Evolutionary conservation across 1,139 yeast genomes (phyloP).

Genomic region (Pichia sorboxylosa): DNA sequence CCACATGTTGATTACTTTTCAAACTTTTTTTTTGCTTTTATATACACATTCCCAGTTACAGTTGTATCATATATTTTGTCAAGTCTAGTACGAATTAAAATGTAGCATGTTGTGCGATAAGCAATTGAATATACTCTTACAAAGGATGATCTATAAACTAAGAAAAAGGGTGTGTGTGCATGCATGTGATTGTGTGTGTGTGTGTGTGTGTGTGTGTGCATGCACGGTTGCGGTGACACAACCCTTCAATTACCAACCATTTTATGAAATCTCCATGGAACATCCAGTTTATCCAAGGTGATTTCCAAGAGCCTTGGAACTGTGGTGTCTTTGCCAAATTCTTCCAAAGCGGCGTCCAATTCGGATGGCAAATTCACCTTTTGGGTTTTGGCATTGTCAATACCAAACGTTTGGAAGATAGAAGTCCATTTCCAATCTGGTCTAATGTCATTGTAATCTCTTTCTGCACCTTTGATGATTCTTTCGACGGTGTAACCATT

Average conservation of each 20-base stretch:
- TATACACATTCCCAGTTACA: too few species aligned
- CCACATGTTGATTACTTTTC: too few species aligned
- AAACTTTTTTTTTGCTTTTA: too few species aligned
- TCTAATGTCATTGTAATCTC: slow-evolving; percentile 69
- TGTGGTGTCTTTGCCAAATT: slow-evolving; percentile 24
- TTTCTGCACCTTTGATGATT: slow-evolving; percentile 64
- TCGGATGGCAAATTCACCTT: slow-evolving; percentile 27
- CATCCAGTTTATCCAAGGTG: slow-evolving; percentile 45
- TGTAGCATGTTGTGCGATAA: too few species aligned
- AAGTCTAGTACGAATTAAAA: too few species aligned
- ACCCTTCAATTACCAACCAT: slow-evolving; percentile 17
- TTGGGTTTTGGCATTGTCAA: slow-evolving; percentile 29
- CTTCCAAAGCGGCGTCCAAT: slow-evolving; percentile 28
- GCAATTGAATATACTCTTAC: too few species aligned
- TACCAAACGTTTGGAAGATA: slow-evolving; percentile 60
- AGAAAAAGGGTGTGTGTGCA: too few species aligned
- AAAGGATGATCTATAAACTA: too few species aligned
- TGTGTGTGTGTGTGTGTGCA: too few species aligned
- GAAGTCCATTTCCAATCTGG: slow-evolving; percentile 71
- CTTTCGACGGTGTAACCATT: slow-evolving; percentile 84
- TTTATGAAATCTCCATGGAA: slow-evolving; percentile 41
- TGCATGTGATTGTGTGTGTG: too few species aligned
- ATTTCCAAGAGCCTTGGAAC: slow-evolving; percentile 42
- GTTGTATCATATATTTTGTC: too few species aligned
- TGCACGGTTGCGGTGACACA: too few species aligned